Base-by-base conservation (phyloP, 371 early-diverging fungal species). In the Phascolomyces articulosus region DNA sequence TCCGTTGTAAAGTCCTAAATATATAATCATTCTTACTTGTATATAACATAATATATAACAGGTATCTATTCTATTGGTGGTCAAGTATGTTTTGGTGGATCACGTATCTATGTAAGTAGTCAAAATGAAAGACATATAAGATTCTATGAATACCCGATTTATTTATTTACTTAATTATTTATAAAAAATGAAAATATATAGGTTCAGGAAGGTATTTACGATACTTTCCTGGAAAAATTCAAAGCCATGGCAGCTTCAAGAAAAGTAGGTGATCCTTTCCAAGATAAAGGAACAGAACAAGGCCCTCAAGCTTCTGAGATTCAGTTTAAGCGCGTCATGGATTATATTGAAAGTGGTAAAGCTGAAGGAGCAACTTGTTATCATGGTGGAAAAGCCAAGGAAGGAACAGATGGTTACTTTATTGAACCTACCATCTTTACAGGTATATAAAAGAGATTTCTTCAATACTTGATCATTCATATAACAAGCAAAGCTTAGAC, bases 21-120 rank as follows among this genome's bases (percentile, higher is more conserved):
- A 31, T 10, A 10, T 31, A 31, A n/a, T n/a, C 31, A 31, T 31
- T 6, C 31, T 6, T 10, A 31, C 10, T 10, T 10, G 3, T 10
- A 6, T 10, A 31, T 9, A 34, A 34, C 34, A 34, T 9, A 34
- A 34, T 34, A 2, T 34, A 34, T 34, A 0, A 34, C 11, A 34
- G 34, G 34, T n/a, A 86, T 88, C 65, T 94, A 85, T 75, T 79
- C 87, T 68, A 95, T 95, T 75, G 78, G 85, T 55, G 97, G 97
- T 20, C 95, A 95, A 72, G 85, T 88, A 4, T 95, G 95, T 68
- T 88, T 94, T 60, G 87, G 88, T 61, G 90, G 91, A 41, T 94
- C 94, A 74, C 91, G 97, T 44, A 72, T 96, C 31, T 95, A 89
- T 66, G 92, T 44, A 44, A 44, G 44, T 41, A 31, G 31, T 31